Conservation (phyloP, 495 filamentous ascomycete genomes). For the Aspergillus heteromorphus region DNA sequence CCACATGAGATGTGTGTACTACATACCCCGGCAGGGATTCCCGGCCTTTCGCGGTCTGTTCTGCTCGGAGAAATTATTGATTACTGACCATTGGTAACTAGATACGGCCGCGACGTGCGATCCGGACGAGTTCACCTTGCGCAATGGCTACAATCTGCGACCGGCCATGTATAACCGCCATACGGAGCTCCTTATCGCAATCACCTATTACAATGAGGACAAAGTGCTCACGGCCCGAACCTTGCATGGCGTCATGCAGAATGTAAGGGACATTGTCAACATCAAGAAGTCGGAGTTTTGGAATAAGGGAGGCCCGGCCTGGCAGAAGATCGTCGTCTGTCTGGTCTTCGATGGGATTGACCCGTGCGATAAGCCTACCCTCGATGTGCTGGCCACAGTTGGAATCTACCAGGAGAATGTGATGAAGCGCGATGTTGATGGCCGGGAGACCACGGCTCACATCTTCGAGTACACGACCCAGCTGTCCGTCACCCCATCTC, state of each 20-base stretch:
- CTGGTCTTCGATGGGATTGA: neutral
- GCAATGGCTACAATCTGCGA: conserved; percentile 95
- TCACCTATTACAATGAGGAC: neutral
- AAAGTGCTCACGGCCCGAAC: neutral
- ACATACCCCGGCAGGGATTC: neutral
- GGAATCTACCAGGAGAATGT: neutral
- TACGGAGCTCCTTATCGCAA: neutral
- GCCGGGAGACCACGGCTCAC: neutral
- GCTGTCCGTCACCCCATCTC: neutral
- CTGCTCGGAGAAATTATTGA: conserved; percentile 32
- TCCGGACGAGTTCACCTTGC: conserved; percentile 93
- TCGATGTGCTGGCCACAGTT: neutral
- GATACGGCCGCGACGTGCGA: conserved; percentile 95
- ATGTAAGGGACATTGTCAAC: neutral
- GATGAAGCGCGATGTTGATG: neutral
- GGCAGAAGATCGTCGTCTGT: neutral
- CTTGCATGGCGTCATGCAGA: neutral
- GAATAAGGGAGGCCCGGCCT: neutral
- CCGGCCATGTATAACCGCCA: conserved; percentile 81
- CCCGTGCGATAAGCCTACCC: neutral
- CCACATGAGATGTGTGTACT: conserved; percentile 70
- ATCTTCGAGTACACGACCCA: neutral
- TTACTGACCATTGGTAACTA: conserved; percentile 62
- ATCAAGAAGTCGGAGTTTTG: neutral
- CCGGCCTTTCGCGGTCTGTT: too few relatives aligned